Percentiles rank a stretch among this genome's conserved stretches.
phyloP scores from a whole-genome alignment of 2,329 filamentous ascomycete species.

The Delphinella strobiligena region DNA sequence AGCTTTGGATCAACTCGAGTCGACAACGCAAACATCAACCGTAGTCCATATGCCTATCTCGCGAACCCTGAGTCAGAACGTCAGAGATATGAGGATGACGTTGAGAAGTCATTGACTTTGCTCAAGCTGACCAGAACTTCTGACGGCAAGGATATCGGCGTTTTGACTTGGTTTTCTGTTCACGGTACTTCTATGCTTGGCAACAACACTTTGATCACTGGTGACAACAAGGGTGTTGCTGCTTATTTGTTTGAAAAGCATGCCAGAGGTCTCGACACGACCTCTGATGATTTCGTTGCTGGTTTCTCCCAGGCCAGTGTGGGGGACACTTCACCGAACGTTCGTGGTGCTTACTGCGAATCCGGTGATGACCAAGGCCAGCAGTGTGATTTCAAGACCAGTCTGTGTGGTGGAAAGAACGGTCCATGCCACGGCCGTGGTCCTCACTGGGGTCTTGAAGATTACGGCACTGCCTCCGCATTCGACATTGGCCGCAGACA shows the following conservation, averaged over 20 bases:
- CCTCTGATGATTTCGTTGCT: constrained; percentile 55
- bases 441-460: constrained; percentile 53
- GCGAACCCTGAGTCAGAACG: constrained; percentile 72
- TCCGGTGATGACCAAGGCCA: constrained; percentile 55
- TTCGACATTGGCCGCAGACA: constrained; percentile 68
- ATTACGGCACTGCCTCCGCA: constrained; percentile 55
- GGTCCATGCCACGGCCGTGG: constrained; percentile 64
- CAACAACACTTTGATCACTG: constrained; percentile 82
- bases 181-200: constrained; percentile 85
- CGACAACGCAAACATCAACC: constrained; percentile 70
- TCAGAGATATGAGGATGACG: constrained; percentile 50
- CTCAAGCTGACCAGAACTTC: constrained; percentile 58
- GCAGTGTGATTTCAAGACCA: constrained; percentile 65
- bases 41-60: constrained; percentile 78
- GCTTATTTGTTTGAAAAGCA: constrained; percentile 72
- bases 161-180: constrained; percentile 83
- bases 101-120: constrained; percentile 69
- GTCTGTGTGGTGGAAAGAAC: constrained; percentile 65
- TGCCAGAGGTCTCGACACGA: constrained; percentile 3
- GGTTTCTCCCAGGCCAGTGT: constrained; percentile 89
- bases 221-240: constrained; percentile 95
- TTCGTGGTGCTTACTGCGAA: constrained; percentile 79
- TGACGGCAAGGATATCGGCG: constrained; percentile 64
- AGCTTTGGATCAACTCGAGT: constrained; percentile 59
- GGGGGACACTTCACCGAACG: constrained; percentile 81